Evolutionary conservation across 2,329 filamentous ascomycete genomes (phyloP).

Genomic region (Neofusicoccum kwambonambiense): DNA sequence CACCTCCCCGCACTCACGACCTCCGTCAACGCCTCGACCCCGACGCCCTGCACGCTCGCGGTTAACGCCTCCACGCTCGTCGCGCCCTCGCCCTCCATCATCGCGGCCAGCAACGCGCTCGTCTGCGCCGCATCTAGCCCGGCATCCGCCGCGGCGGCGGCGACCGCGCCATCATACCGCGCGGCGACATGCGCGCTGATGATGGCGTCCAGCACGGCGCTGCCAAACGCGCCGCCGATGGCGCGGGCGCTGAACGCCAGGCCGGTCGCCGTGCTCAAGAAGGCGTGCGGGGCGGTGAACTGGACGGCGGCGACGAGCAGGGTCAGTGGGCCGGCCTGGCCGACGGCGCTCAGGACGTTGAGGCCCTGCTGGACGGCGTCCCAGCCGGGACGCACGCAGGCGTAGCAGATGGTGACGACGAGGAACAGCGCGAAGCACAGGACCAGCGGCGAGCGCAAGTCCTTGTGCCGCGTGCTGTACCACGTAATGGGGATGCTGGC

Average conservation of each 20-base stretch:
- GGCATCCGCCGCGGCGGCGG: not conserved
- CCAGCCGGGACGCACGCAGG: conserved; percentile 29
- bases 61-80: conserved; percentile 19
- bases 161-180: conserved; percentile 22
- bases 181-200: conserved; percentile 27
- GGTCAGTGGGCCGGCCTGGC: conserved; percentile 31
- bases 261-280: conserved; percentile 31
- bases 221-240: conserved; percentile 33
- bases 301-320: conserved; percentile 33
- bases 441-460: conserved; percentile 30
- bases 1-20: conserved; percentile 30
- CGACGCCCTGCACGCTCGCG: conserved; percentile 21
- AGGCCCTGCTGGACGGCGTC: conserved; percentile 28
- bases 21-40: conserved; percentile 22
- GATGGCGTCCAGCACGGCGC: conserved; percentile 32
- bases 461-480: conserved; percentile 31
- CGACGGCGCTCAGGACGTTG: conserved; percentile 29
- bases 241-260: conserved; percentile 34
- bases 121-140: conserved; percentile 22
- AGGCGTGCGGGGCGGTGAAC: conserved; percentile 33
- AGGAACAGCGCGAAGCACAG: conserved; percentile 31
- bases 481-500: conserved; percentile 27
- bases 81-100: conserved; percentile 23
- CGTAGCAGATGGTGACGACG: conserved; percentile 28
- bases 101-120: conserved; percentile 23